Evolutionary conservation across 352 stramenopile species (phyloP).

Genomic region (Blastocystis sp.): DNA sequence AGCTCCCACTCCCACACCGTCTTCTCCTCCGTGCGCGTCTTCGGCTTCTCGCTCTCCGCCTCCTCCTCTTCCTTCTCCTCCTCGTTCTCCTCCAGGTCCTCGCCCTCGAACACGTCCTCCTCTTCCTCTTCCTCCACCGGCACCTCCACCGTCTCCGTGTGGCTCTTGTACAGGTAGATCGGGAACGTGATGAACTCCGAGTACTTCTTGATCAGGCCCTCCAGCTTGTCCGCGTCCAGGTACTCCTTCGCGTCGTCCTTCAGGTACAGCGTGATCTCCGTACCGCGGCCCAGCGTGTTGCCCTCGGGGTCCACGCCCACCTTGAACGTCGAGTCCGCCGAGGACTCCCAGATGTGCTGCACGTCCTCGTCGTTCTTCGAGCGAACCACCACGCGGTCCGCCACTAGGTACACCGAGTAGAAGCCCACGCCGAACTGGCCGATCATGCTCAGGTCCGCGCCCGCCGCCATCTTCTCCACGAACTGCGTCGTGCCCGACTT

Average conservation of each 20-base stretch:
- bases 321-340: constrained; percentile 90
- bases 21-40: constrained; percentile 85
- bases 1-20: constrained; percentile 90
- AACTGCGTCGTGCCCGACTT: constrained; percentile 97
- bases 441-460: constrained; percentile 88
- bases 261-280: constrained; percentile 91
- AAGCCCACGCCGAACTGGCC: constrained; percentile 77
- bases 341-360: constrained; percentile 97
- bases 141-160: constrained; percentile 85
- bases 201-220: constrained; percentile 83
- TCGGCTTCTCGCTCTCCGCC: constrained; percentile 75
- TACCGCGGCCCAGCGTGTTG: constrained; percentile 79
- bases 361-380: constrained; percentile 94
- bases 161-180: constrained; percentile 92
- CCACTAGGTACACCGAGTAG: constrained; percentile 96
- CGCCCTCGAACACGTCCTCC: constrained; percentile 76
- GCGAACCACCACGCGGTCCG: constrained; percentile 87
- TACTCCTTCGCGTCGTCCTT: constrained; percentile 96
- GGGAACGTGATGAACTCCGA: constrained; percentile 99
- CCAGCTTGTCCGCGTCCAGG: constrained; percentile 78
- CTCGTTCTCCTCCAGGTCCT: constrained; percentile 75
- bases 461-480: constrained; percentile 87
- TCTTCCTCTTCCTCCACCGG: constrained; percentile 77
- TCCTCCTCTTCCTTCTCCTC: constrained; percentile 79
- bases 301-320: constrained; percentile 90